phyloP scores from a whole-genome alignment of 2,329 filamentous ascomycete species.

The Aquanectria penicillioides region DNA sequence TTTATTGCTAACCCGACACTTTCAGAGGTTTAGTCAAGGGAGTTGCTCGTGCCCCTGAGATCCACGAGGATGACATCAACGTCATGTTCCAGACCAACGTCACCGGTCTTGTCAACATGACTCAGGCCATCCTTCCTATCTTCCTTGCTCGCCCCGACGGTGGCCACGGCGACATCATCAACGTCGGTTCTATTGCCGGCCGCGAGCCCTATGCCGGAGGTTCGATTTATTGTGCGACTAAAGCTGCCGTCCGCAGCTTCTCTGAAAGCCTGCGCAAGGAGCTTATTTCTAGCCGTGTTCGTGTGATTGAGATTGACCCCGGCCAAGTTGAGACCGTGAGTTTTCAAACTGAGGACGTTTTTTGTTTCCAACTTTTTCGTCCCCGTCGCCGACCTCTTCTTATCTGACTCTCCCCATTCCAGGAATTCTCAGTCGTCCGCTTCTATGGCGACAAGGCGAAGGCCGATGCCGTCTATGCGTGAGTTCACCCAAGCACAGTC shows the following conservation, averaged over 20 bases:
- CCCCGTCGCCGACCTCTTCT: not conserved
- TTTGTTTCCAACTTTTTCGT: no score
- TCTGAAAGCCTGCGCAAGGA: conserved; percentile 86
- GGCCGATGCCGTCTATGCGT: conserved; percentile 90
- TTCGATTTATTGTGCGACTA: conserved; percentile 92
- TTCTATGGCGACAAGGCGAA: conserved; percentile 91
- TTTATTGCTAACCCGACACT: conserved; percentile 15
- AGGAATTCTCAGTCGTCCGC: conserved; percentile 89
- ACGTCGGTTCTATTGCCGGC: conserved; percentile 88
- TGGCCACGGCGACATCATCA: conserved; percentile 92
- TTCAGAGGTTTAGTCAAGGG: conserved; percentile 86
- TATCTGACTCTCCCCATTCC: conserved; percentile 4
- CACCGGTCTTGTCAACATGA: conserved; percentile 95
- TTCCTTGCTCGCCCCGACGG: conserved; percentile 81
- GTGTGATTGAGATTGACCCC: conserved; percentile 89
- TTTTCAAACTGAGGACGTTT: no score
- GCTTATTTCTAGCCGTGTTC: conserved; percentile 80
- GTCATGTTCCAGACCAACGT: conserved; percentile 95
- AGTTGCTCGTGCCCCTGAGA: conserved; percentile 85
- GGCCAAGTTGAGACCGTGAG: conserved; percentile 89
- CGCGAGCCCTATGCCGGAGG: conserved; percentile 87
- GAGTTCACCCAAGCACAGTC: conserved; percentile 46
- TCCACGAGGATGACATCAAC: conserved; percentile 82
- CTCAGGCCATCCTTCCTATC: conserved; percentile 85
- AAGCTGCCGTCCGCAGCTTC: conserved; percentile 87